Percentiles rank a stretch among this genome's conserved stretches.
phyloP scores from a whole-genome alignment of 257 asterid species.

The Jasminum sambac region DNA sequence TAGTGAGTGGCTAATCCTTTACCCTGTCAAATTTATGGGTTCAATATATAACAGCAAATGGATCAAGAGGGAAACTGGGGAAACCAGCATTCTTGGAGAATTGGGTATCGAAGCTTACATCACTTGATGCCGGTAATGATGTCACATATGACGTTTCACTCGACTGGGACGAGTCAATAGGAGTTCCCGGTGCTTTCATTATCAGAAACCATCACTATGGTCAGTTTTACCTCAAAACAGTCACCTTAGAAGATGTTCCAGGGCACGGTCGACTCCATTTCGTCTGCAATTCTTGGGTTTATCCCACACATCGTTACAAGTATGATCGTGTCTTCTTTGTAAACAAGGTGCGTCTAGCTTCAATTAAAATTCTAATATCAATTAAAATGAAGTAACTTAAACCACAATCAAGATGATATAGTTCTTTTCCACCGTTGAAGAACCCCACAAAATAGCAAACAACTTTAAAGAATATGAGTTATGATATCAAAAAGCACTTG shows the following conservation, averaged over 20 bases:
- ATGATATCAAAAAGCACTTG: not conserved
- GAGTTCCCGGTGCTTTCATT: slow-evolving; percentile 76
- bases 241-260: slow-evolving; percentile 63
- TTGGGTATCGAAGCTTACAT: slow-evolving; percentile 61
- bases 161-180: slow-evolving; percentile 71
- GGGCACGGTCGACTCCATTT: slow-evolving; percentile 63
- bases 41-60: slow-evolving; percentile 34
- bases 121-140: slow-evolving; percentile 55
- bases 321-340: slow-evolving; percentile 69
- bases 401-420: not conserved
- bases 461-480: not conserved
- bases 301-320: slow-evolving; percentile 60
- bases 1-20: no score
- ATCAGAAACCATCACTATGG: slow-evolving; percentile 65
- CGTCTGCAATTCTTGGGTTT: slow-evolving; percentile 86
- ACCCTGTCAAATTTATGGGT: not conserved
- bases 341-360: slow-evolving; percentile 56
- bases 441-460: not conserved
- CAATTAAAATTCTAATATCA: not conserved
- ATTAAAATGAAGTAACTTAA: not conserved
- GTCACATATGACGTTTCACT: slow-evolving; percentile 45
- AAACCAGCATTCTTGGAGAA: slow-evolving; percentile 58
- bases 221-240: slow-evolving; percentile 67
- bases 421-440: not conserved
- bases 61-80: slow-evolving; percentile 66